Evolutionary conservation across 495 filamentous ascomycete species (phyloP), one percentile per base, ranked within the genome.

Genomic region (Aspergillus campestris): DNA sequence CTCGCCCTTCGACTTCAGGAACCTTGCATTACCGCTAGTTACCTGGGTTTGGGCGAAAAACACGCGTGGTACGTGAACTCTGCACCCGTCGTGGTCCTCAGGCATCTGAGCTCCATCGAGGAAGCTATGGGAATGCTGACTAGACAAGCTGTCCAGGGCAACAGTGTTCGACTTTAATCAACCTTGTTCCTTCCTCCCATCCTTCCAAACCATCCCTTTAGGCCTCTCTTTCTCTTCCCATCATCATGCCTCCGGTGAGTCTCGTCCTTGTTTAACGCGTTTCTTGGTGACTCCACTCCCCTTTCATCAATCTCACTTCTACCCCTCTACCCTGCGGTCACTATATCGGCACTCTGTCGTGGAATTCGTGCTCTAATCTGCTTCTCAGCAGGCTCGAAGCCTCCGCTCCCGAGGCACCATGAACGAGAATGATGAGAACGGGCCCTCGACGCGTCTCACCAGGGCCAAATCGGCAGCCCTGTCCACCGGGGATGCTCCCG

Each of bases 341-440:
- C 18, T 24, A 4, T 24, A 24, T 24, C 18, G 1, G 1, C 18
- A 24, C 18, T 24, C 18, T 1, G 18, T 24, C 18, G 18, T 24
- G 18, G 18, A 24, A 24, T 24, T 24, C 18, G 18, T 24, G 18
- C 29, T 29, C 39, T 45, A 42, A 55, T 56, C 60, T 40, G 56
- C 50, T 15, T 9, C 28, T 28, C 15, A 45, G 28, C 52, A 82
- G 78, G 71, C 67, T 59, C 75, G 82, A 51, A 66, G 68, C 42
- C 64, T 74, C 54, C 73, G 82, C 51, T 71, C 73, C 45, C 81
- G 89, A 66, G 75, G 78, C 52, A 67, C 82, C 48, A 82, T 82
- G 56, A 91, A 96, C 62, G 89, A 95, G 67, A 95, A 95, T 58
- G 92, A 95, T 58, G 92, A 97, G 73, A 95, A 94, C 57, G 69